Evolutionary conservation across 2,329 filamentous ascomycete genomes (phyloP).

Genomic region (Aspergillus uvarum): DNA sequence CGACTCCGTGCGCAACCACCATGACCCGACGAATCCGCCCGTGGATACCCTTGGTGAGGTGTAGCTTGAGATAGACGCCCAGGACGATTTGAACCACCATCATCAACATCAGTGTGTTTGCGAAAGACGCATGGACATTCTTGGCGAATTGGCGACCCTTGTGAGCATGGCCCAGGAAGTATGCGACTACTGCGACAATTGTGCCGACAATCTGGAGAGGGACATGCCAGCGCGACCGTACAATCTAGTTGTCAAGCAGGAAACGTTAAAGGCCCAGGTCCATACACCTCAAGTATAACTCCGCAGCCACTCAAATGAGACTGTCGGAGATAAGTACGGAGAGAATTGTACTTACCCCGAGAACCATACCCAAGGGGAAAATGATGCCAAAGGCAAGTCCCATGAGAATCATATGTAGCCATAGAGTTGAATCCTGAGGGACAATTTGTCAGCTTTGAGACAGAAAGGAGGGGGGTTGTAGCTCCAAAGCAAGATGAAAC

Average conservation of each 20-base stretch:
- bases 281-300: neutral
- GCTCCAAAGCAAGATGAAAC: slow-evolving; percentile 29
- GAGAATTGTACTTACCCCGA: slow-evolving; percentile 65
- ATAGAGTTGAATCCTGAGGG: slow-evolving; percentile 72
- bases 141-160: slow-evolving; percentile 80
- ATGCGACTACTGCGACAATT: slow-evolving; percentile 74
- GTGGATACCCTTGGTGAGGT: slow-evolving; percentile 81
- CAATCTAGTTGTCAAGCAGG: slow-evolving; percentile 58
- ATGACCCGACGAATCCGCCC: slow-evolving; percentile 72
- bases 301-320: slow-evolving; percentile 4
- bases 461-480: neutral
- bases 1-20: slow-evolving; percentile 71
- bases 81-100: slow-evolving; percentile 74
- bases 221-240: slow-evolving; percentile 90
- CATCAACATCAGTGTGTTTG: slow-evolving; percentile 75
- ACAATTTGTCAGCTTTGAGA: slow-evolving; percentile 9
- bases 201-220: slow-evolving; percentile 77
- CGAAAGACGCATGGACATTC: slow-evolving; percentile 81
- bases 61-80: slow-evolving; percentile 84
- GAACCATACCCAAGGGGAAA: slow-evolving; percentile 92
- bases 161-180: slow-evolving; percentile 88
- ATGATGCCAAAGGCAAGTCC: slow-evolving; percentile 84
- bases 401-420: slow-evolving; percentile 90
- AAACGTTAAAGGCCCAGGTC: neutral
- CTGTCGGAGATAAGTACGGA: slow-evolving; percentile 30